A percentile compares a stretch with the other conserved stretches of the same genome.
Conservation (phyloP, 2,329 filamentous ascomycete species). For the Scedosporium apiospermum region DNA sequence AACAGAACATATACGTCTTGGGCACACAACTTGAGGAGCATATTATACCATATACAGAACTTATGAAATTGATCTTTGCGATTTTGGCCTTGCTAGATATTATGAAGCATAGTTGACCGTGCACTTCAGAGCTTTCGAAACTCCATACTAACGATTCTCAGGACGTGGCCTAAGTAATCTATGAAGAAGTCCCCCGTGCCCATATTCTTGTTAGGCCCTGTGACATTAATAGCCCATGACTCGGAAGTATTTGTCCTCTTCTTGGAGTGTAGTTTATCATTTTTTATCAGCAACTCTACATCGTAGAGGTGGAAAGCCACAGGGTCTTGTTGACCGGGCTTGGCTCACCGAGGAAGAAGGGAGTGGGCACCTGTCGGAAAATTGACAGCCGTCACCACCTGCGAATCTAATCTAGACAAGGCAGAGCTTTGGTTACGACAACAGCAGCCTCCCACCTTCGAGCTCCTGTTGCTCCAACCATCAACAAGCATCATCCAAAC, state of each 20-base stretch:
- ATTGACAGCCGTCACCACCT: neutral
- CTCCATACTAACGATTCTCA: too few species aligned
- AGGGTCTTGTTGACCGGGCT: neutral
- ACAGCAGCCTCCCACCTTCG: conserved; percentile 2
- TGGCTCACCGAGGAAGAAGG: neutral
- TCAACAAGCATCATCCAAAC: neutral
- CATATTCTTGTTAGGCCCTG: too few species aligned
- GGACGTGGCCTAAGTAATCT: too few species aligned
- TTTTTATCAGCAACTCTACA: too few species aligned
- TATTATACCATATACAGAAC: neutral
- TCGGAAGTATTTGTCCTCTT: too few species aligned
- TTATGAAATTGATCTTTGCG: neutral
- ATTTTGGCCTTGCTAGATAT: too few species aligned
- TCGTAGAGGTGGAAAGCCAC: too few species aligned
- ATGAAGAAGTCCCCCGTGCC: too few species aligned
- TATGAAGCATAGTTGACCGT: too few species aligned
- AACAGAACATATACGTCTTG: neutral
- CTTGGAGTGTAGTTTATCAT: too few species aligned
- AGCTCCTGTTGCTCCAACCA: neutral
- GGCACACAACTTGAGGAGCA: neutral
- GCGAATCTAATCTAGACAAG: neutral
- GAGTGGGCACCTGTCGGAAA: neutral
- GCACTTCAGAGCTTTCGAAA: too few species aligned
- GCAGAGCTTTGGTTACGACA: conserved; percentile 8
- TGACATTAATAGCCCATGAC: too few species aligned